Evolutionary conservation across 768 basidiomycete genomes (phyloP).

Genomic region (Cyathus striatus): DNA sequence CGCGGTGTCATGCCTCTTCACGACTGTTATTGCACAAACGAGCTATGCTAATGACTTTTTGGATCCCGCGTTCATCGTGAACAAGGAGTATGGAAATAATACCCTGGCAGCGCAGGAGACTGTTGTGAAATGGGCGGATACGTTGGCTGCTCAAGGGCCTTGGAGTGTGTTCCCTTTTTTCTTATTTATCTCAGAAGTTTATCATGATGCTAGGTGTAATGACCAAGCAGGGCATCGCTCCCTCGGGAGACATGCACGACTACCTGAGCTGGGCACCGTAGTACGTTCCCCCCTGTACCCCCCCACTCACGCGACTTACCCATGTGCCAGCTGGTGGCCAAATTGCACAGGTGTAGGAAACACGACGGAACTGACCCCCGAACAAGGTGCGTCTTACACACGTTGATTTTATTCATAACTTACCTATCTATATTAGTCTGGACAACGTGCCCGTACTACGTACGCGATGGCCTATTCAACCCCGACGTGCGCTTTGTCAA

Average conservation of each 20-base stretch:
- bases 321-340: slow-evolving; percentile 55
- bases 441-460: slow-evolving; percentile 51
- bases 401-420: no score
- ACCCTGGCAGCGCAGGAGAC: slow-evolving; percentile 42
- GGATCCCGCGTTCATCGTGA: slow-evolving; percentile 43
- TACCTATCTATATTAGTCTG: no score
- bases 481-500: slow-evolving; percentile 56
- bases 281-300: slow-evolving; percentile 38
- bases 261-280: slow-evolving; percentile 73
- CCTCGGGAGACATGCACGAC: slow-evolving; percentile 51
- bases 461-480: slow-evolving; percentile 59
- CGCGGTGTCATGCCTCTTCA: no score
- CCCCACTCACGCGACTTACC: no score
- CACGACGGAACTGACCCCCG: slow-evolving; percentile 46
- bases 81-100: slow-evolving; percentile 31
- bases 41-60: slow-evolving; percentile 55
- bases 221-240: slow-evolving; percentile 39
- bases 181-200: background rate
- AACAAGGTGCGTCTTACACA: slow-evolving; percentile 42
- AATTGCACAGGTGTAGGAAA: slow-evolving; percentile 55
- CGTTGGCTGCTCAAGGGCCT: slow-evolving; percentile 37
- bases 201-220: slow-evolving; percentile 36
- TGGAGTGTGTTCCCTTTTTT: slow-evolving; percentile 39
- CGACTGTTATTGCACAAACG: slow-evolving; percentile 22
- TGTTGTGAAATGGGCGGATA: slow-evolving; percentile 42